Evolutionary conservation across 1,284 basidiomycete species (phyloP).

Genomic region (Melampsora americana): DNA sequence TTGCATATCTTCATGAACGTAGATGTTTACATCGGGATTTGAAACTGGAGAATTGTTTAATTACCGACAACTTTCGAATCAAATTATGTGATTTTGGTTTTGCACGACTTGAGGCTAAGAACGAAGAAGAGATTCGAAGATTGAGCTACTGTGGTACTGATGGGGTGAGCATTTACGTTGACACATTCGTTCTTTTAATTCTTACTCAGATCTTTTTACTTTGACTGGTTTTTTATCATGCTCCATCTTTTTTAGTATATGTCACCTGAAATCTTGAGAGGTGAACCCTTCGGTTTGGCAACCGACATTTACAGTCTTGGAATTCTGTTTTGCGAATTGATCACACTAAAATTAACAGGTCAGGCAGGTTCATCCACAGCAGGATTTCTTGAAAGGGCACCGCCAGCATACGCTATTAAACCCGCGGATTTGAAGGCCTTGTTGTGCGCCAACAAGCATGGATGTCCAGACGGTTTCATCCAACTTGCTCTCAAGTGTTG

Average conservation of each 20-base stretch:
- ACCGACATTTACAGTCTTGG: conserved; percentile 94
- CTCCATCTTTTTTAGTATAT: conserved; percentile 51
- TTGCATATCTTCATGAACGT: conserved; percentile 94
- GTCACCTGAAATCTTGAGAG: conserved; percentile 83
- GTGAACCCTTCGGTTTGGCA: conserved; percentile 83
- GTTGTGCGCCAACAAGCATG: conserved; percentile 62
- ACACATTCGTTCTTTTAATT: not conserved
- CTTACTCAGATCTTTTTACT: not conserved
- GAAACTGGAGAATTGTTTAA: conserved; percentile 94
- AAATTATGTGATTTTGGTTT: conserved; percentile 98
- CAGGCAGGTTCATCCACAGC: conserved; percentile 56
- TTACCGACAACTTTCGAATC: conserved; percentile 85
- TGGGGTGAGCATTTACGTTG: conserved; percentile 69
- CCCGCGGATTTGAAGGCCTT: conserved; percentile 65
- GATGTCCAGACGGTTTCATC: conserved; percentile 75
- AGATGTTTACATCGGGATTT: conserved; percentile 73
- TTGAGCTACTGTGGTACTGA: conserved; percentile 96
- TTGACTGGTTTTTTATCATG: not conserved
- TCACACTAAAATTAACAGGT: conserved; percentile 77
- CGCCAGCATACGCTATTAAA: conserved; percentile 77
- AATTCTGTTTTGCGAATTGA: conserved; percentile 90
- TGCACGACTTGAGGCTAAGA: conserved; percentile 84
- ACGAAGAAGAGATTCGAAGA: conserved; percentile 81
- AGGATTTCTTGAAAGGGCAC: conserved; percentile 65
- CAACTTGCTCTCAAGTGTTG: conserved; percentile 76